A percentile compares a stretch with the other conserved stretches of the same genome.
These are phyloP conservation scores for Houttuynia cordata DNA, from an alignment of 164 flowering plant genomes.

Conservation along the genomic window DNA sequence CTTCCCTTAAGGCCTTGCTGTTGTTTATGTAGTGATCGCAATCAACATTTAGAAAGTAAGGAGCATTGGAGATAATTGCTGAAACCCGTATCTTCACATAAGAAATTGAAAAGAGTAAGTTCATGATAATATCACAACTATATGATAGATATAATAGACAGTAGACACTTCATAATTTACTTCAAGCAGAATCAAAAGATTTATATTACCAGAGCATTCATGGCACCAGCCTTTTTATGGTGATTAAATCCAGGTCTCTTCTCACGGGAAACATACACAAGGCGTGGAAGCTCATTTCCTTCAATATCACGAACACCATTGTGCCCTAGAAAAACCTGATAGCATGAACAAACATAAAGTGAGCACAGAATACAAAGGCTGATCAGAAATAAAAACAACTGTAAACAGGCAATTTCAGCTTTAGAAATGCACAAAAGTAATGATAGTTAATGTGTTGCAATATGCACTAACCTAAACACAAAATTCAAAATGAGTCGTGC, in stretches of 20 bases:
- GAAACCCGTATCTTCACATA: conserved; percentile 70
- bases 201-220: conserved; percentile 70
- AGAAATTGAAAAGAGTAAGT: not conserved
- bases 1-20: conserved; percentile 91
- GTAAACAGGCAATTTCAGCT: no score
- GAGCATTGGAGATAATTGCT: conserved; percentile 94
- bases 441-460: no score
- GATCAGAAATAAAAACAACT: not conserved
- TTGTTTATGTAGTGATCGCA: conserved; percentile 98
- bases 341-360: conserved; percentile 1
- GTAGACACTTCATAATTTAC: not conserved
- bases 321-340: conserved; percentile 83
- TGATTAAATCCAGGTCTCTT: conserved; percentile 93
- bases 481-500: no score
- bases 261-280: conserved; percentile 94
- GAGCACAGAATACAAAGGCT: not conserved
- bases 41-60: conserved; percentile 90
- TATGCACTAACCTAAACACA: no score
- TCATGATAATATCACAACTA: not conserved
- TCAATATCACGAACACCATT: conserved; percentile 83
- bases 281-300: conserved; percentile 79
- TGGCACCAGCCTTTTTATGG: conserved; percentile 95
- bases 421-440: no score
- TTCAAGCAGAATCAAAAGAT: not conserved
- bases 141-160: not conserved